These are phyloP conservation scores for Oryza brachyantha DNA, from an alignment of 176 grass and related monocot species.

Conservation along the genomic window DNA sequence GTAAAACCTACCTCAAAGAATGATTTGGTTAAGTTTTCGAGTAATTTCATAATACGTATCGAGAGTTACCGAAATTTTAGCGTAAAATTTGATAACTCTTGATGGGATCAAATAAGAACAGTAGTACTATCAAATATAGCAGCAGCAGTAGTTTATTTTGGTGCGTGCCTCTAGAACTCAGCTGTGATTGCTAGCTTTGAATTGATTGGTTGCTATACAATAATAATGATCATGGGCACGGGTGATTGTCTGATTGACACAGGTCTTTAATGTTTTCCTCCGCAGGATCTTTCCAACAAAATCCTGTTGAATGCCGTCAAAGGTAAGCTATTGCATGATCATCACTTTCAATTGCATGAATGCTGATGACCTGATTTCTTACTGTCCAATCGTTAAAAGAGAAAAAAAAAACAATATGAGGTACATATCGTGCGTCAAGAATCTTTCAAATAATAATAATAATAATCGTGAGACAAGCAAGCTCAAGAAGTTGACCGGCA, in stretches of 20 bases:
- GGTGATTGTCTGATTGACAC: constrained; percentile 41
- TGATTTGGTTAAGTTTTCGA: background rate
- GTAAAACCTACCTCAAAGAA: constrained; percentile 39
- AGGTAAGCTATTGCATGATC: constrained; percentile 43
- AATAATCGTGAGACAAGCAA: background rate
- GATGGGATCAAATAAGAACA: too few relatives aligned
- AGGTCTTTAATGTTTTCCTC: constrained; percentile 43
- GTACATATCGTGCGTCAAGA: background rate
- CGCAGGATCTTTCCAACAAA: constrained; percentile 84
- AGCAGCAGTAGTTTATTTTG: background rate
- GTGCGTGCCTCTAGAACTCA: background rate
- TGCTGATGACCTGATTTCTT: background rate
- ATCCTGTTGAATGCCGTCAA: constrained; percentile 89
- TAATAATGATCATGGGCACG: constrained; percentile 24
- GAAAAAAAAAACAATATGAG: background rate
- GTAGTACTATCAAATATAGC: background rate
- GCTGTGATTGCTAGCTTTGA: background rate
- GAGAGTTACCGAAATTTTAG: too few relatives aligned
- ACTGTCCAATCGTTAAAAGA: constrained; percentile 11
- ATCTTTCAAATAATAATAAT: background rate
- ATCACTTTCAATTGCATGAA: constrained; percentile 31
- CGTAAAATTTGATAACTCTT: too few relatives aligned
- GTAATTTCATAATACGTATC: too few relatives aligned
- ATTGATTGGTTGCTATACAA: background rate
- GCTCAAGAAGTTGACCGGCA: background rate